phyloP scores from a whole-genome alignment of 768 basidiomycete species.

The Russula emetica region DNA sequence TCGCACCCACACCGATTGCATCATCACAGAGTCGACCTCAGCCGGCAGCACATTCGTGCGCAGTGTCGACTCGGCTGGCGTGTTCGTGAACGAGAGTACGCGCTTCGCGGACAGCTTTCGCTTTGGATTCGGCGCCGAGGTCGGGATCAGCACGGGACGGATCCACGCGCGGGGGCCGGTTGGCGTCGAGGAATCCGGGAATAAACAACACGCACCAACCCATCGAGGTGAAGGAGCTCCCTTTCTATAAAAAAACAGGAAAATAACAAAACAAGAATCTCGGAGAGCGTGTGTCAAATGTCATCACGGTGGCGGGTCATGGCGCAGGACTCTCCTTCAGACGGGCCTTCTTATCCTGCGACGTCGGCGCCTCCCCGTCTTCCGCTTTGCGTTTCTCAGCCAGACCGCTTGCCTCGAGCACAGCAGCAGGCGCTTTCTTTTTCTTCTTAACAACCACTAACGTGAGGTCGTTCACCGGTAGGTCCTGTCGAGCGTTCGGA shows the following conservation, averaged over 20 bases:
- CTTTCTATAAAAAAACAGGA: conserved; percentile 41
- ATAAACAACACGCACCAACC: conserved; percentile 61
- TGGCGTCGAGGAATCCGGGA: conserved; percentile 74
- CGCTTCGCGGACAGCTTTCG: conserved; percentile 95
- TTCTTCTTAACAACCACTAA: conserved; percentile 88
- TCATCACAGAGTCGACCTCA: conserved; percentile 74
- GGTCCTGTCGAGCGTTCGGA: conserved; percentile 33
- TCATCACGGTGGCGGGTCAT: conserved; percentile 4
- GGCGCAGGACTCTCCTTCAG: conserved; percentile 41
- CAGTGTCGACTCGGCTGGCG: conserved; percentile 90
- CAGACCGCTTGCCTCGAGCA: conserved; percentile 34
- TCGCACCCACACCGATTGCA: conserved; percentile 94
- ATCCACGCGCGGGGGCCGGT: conserved; percentile 97
- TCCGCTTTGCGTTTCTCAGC: conserved; percentile 68
- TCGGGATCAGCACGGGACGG: conserved; percentile 94
- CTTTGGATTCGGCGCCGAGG: conserved; percentile 96
- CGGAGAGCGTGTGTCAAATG: too few species aligned
- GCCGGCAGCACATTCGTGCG: conserved; percentile 72
- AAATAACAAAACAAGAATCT: background rate
- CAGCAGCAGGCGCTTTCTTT: conserved; percentile 41
- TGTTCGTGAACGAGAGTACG: conserved; percentile 92
- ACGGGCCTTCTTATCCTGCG: conserved; percentile 61
- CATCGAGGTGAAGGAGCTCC: conserved; percentile 44
- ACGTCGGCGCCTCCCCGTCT: conserved; percentile 44
- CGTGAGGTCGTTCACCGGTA: conserved; percentile 75